phyloP scores from a whole-genome alignment of 148 eudicot species.

The Dysphania ambrosioides region DNA sequence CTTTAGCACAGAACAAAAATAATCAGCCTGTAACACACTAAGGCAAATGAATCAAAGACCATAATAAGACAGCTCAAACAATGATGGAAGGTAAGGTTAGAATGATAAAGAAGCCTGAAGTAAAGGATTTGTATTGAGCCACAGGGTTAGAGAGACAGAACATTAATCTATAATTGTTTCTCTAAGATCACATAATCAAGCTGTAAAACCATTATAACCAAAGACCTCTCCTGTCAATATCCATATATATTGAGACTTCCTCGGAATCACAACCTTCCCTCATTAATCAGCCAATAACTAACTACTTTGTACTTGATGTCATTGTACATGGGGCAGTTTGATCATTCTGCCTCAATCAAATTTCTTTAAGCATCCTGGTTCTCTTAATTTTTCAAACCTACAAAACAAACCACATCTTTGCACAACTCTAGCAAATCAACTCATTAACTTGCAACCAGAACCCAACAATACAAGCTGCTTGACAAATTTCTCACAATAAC shows the following conservation, averaged over 20 bases:
- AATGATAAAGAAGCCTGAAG: not conserved
- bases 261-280: no score
- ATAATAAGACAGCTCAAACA: not conserved
- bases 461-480: not conserved
- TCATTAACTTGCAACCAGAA: not conserved
- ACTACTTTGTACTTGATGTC: no score
- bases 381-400: not conserved
- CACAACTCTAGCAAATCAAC: not conserved
- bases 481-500: not conserved
- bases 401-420: not conserved
- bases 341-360: no score
- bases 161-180: no score
- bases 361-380: not conserved
- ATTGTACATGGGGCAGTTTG: no score
- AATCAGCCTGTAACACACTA: no score
- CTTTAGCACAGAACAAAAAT: not conserved
- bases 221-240: no score
- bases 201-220: no score
- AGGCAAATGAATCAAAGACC: no score
- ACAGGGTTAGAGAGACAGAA: not conserved
- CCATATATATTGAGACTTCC: no score
- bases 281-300: not conserved
- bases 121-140: not conserved
- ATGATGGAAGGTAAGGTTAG: not conserved
- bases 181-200: no score